These are phyloP conservation scores for Zalaria obscura DNA, from an alignment of 2,329 filamentous ascomycete genomes.

Conservation along the genomic window DNA sequence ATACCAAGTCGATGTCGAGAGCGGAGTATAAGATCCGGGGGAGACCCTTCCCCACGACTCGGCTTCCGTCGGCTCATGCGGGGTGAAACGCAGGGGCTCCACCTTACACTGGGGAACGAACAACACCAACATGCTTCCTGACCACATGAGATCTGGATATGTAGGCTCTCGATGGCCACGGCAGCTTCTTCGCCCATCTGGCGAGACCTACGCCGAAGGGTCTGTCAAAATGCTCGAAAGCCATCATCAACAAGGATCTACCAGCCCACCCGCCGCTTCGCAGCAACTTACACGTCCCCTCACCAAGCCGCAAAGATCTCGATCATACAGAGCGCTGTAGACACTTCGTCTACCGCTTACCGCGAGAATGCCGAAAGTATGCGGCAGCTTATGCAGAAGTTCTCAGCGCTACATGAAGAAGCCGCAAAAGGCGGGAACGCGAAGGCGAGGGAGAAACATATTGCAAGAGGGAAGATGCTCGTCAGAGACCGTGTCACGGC, in stretches of 20 bases:
- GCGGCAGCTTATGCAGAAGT: conserved; percentile 52
- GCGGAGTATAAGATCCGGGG: too few species aligned
- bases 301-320: conserved; percentile 77
- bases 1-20: too few species aligned
- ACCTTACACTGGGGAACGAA: too few species aligned
- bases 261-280: background rate
- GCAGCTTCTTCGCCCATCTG: too few species aligned
- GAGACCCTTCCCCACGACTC: background rate
- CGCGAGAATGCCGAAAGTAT: conserved; percentile 69
- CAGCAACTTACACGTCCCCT: conserved; percentile 62
- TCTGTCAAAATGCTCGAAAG: too few species aligned
- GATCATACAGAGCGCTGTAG: conserved; percentile 59
- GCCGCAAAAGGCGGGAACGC: conserved; percentile 53
- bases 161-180: too few species aligned
- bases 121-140: too few species aligned
- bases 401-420: conserved; percentile 55
- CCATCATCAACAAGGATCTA: too few species aligned
- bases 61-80: background rate
- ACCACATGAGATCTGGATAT: too few species aligned
- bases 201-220: too few species aligned
- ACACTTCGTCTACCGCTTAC: conserved; percentile 65
- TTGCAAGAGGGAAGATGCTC: conserved; percentile 84
- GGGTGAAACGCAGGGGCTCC: background rate
- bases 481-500: conserved; percentile 78
- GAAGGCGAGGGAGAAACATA: conserved; percentile 77